Conservation (phyloP, 2,329 filamentous ascomycete species). For the Ophiostoma triangulosporum region DNA sequence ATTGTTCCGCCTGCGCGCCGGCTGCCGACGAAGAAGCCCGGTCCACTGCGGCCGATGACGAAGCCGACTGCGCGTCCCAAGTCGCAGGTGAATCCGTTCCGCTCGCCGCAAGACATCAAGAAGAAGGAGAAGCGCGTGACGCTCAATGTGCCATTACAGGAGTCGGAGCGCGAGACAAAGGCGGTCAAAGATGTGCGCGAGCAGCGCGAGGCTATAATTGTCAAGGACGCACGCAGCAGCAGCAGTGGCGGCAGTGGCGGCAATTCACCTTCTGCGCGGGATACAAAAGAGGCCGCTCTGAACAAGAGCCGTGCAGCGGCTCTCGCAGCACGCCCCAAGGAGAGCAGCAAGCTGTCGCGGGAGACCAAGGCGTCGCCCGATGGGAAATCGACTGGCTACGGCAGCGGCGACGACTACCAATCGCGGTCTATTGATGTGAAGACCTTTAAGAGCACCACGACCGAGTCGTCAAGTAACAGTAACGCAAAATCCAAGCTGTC, state of each 20-base stretch:
- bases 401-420: background rate
- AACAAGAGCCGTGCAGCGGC: constrained; percentile 7
- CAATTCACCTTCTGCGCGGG: background rate
- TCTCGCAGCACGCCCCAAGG: constrained; percentile 6
- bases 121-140: constrained; percentile 1
- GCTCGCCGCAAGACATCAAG: constrained; percentile 11
- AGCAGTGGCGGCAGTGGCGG: background rate
- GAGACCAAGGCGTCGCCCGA: constrained; percentile 11
- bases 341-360: constrained; percentile 12
- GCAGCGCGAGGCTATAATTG: constrained; percentile 9
- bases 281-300: background rate
- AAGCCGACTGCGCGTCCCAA: constrained; percentile 9
- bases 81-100: constrained; percentile 8
- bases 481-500: constrained; percentile 1
- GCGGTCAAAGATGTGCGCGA: constrained; percentile 8
- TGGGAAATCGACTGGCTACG: background rate
- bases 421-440: constrained; percentile 6
- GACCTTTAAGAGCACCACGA: background rate
- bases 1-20: background rate
- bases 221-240: constrained; percentile 8
- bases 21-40: constrained; percentile 10
- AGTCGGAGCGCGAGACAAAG: constrained; percentile 10
- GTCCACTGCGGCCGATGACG: constrained; percentile 12
- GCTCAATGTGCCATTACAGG: background rate
- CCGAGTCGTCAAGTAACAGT: background rate